Evolutionary conservation across 2,329 filamentous ascomycete species (phyloP), one percentile per base, ranked within the genome.

Genomic region (Stagonosporopsis rhizophila): DNA sequence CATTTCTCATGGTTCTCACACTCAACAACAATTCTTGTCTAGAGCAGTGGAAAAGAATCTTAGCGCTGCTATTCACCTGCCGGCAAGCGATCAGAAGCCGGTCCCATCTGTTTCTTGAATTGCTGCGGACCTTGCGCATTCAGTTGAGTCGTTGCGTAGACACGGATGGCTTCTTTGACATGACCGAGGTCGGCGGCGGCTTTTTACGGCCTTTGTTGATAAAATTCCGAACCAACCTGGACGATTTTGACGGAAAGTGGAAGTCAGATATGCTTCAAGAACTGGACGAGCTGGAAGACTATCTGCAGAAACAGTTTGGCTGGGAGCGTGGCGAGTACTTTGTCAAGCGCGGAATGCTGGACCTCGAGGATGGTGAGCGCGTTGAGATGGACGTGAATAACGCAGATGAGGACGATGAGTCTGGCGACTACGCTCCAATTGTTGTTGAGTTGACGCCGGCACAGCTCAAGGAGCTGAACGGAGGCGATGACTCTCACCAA

Each of bases 21-120:
- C 76, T 88, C 59, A 86, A 86, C 77, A 89, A 88, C 67, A 87
- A 84, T 68, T 87, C 85, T 2, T 88, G 86, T 65, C 74, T 88
- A 3, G 85, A 88, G 68, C 86, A 88, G 67, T 89, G 86, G 86
- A 87, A 85, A 66, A 75, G 86, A 34, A 62, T 88, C 11, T 72
- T 88, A 9, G 75, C 75, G 1, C 72, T 89, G 22, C 74, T 87
- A 7, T 75, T 88, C 45, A 88, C 85, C 0, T 87, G 83, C 64
- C 78, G 77, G 17, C 69, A 68, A 37, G 85, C 85, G 2, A 78
- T 87, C 15, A 66, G 68, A 48, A 77, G 81, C 20, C 75, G 80
- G 2, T 74, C 82, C 27, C 67, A 67, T 2, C 80, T 87, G 50
- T 87, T 86, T 68, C 72, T 80, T n/a, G 75, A 80, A 11, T 74